Evolutionary conservation across 495 filamentous ascomycete genomes (phyloP).

Genomic region (Xylaria telfairii): DNA sequence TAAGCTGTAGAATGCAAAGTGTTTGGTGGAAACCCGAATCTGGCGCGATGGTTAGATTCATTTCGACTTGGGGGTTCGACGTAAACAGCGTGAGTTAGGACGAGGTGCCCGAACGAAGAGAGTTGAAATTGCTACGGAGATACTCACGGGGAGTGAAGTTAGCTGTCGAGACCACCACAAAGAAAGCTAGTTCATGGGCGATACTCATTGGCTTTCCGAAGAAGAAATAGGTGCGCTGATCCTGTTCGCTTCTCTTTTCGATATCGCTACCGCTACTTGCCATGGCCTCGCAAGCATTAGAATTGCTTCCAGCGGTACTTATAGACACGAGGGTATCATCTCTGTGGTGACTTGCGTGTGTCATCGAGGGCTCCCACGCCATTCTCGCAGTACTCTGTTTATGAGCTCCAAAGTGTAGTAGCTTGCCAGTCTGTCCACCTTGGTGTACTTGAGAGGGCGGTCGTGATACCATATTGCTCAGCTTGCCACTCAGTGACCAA

Average conservation of each 20-base stretch:
- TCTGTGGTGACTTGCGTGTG: neutral
- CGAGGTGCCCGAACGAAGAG: neutral
- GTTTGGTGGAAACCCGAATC: constrained; percentile 42
- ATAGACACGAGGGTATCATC: neutral
- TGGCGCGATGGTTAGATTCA: constrained; percentile 20
- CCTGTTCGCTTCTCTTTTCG: constrained; percentile 28
- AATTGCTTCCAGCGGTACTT: neutral
- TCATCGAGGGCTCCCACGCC: neutral
- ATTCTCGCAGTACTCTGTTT: neutral
- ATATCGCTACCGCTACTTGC: constrained; percentile 31
- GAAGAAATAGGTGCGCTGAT: constrained; percentile 35
- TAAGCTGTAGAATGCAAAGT: constrained; percentile 44
- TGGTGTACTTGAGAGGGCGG: neutral
- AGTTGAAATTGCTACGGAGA: neutral
- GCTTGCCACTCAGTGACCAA: neutral
- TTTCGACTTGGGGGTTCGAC: neutral
- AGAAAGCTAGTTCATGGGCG: constrained; percentile 38
- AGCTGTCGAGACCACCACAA: constrained; percentile 37
- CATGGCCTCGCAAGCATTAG: constrained; percentile 11
- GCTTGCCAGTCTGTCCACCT: neutral
- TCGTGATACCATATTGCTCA: neutral
- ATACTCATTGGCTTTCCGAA: constrained; percentile 37
- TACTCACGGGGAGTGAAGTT: constrained; percentile 43
- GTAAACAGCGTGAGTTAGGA: neutral
- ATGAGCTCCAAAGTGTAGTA: neutral